A percentile compares a stretch with the other conserved stretches of the same genome.
These are phyloP conservation scores for Backusella macrospora DNA, from an alignment of 192 early-diverging fungal genomes.

Conservation along the genomic window DNA sequence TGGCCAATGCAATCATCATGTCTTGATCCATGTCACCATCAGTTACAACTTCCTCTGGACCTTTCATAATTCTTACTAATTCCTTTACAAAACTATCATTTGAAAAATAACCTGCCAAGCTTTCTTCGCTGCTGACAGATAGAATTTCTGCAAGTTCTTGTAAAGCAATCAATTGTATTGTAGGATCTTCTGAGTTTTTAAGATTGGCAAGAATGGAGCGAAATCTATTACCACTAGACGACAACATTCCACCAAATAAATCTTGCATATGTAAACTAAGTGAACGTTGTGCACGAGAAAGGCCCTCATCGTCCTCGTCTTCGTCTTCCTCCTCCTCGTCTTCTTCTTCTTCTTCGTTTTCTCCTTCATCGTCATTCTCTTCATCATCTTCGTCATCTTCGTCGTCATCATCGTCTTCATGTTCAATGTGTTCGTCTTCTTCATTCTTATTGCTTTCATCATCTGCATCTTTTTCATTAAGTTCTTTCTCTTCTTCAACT, in stretches of 20 bases:
- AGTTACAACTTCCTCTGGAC: slow-evolving; percentile 42
- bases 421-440: slow-evolving; percentile 22
- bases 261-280: slow-evolving; percentile 40
- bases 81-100: slow-evolving; percentile 67
- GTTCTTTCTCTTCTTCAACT: slow-evolving; percentile 24
- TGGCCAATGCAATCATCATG: slow-evolving; percentile 43
- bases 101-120: slow-evolving; percentile 62
- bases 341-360: slow-evolving; percentile 30
- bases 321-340: slow-evolving; percentile 32
- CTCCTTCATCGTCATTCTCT: slow-evolving; percentile 24
- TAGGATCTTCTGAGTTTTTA: slow-evolving; percentile 57
- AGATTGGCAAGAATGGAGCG: slow-evolving; percentile 64
- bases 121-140: slow-evolving; percentile 77
- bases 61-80: slow-evolving; percentile 65
- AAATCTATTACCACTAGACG: slow-evolving; percentile 51
- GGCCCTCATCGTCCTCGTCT: slow-evolving; percentile 43
- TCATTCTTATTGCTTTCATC: background rate
- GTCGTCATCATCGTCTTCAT: slow-evolving; percentile 35
- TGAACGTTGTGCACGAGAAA: slow-evolving; percentile 25
- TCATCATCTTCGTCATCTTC: slow-evolving; percentile 36
- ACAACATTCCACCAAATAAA: slow-evolving; percentile 43
- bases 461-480: slow-evolving; percentile 25
- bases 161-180: slow-evolving; percentile 79
- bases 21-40: slow-evolving; percentile 41
- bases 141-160: slow-evolving; percentile 83